Evolutionary conservation across 345 rosid species (phyloP).

Genomic region (Linum tenue): DNA sequence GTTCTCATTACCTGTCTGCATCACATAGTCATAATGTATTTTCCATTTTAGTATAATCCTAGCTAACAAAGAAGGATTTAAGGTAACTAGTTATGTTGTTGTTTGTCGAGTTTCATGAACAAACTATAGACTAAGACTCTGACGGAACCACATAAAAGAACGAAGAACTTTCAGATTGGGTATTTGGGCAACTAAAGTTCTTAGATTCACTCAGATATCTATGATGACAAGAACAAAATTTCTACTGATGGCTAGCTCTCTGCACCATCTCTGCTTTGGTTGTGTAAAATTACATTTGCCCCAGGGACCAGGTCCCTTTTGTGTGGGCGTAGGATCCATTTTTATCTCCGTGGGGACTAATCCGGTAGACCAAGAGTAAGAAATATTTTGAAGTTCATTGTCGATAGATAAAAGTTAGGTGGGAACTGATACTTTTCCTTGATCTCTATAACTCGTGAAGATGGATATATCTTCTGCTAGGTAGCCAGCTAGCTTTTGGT

Average conservation of each 20-base stretch:
- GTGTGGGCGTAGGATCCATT: neutral
- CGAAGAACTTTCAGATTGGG: neutral
- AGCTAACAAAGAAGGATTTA: neutral
- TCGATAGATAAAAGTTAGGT: neutral
- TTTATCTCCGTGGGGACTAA: neutral
- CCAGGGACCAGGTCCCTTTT: neutral
- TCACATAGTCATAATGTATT: neutral
- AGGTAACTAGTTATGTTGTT: too few species aligned
- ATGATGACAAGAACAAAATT: too few species aligned
- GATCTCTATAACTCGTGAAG: too few species aligned
- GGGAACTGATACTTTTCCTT: too few species aligned
- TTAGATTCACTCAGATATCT: too few species aligned
- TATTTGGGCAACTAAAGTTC: too few species aligned
- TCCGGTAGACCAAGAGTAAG: neutral
- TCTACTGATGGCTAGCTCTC: too few species aligned
- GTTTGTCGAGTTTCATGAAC: too few species aligned
- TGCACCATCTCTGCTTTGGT: too few species aligned
- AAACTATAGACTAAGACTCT: too few species aligned
- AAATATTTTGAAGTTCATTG: too few species aligned
- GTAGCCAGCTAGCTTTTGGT: neutral
- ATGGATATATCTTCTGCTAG: neutral
- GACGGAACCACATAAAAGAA: neutral
- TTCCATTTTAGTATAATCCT: neutral
- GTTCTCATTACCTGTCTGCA: neutral
- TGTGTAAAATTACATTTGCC: too few species aligned